A percentile compares a stretch with the other conserved stretches of the same genome.
phyloP scores from a whole-genome alignment of 2,329 filamentous ascomycete species.

The Metarhizium rileyi region DNA sequence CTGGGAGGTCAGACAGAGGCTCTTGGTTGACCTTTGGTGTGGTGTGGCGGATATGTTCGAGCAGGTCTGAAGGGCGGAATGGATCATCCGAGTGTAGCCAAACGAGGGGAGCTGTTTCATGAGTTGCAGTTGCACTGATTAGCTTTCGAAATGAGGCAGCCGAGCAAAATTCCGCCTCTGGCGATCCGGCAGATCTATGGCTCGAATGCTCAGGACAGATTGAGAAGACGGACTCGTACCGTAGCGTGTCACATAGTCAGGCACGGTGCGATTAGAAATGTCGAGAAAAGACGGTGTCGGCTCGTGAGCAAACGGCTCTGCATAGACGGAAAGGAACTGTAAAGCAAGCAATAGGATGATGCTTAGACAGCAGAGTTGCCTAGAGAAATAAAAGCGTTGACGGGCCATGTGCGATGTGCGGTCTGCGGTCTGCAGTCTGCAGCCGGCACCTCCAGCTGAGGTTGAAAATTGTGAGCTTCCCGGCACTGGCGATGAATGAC shows the following conservation, averaged over 20 bases:
- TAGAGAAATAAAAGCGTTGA: background rate
- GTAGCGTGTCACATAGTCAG: background rate
- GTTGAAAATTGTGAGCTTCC: no score
- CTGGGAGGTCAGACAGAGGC: conserved; percentile 10
- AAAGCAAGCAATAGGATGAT: background rate
- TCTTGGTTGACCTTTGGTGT: conserved; percentile 12
- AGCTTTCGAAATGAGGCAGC: background rate
- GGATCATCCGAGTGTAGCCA: conserved; percentile 24
- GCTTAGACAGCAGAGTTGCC: background rate
- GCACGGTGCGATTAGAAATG: background rate
- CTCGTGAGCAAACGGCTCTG: background rate
- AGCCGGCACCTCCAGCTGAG: conserved; percentile 8
- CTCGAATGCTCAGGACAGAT: no score
- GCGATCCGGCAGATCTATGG: no score
- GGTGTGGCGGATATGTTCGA: conserved; percentile 20
- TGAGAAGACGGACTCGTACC: background rate
- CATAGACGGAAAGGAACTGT: background rate
- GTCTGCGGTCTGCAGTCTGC: no score
- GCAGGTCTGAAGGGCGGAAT: conserved; percentile 19
- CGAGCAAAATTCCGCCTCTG: no score
- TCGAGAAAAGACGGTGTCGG: background rate
- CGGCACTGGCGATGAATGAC: no score
- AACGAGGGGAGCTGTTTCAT: conserved; percentile 17
- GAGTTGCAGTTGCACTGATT: background rate
- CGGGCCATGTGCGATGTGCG: background rate